Conservation (phyloP, 1,284 basidiomycete species). For the Spongispora temasekensis region DNA sequence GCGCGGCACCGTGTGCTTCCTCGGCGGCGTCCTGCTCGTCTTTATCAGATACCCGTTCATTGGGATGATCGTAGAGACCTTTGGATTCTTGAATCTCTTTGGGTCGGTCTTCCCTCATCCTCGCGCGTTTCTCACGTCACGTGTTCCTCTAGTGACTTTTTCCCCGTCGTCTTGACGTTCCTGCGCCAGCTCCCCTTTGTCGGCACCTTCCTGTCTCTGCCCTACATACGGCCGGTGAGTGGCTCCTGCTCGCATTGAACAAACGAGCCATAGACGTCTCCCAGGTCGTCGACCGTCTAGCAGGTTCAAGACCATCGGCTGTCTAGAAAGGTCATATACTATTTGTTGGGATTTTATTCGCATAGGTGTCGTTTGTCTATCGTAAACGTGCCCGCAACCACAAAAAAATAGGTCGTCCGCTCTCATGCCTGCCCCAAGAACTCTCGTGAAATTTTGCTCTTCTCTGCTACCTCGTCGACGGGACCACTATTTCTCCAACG, state of each 20-base stretch:
- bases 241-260: not conserved
- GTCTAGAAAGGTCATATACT: constrained; percentile 45
- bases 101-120: constrained; percentile 63
- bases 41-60: constrained; percentile 93
- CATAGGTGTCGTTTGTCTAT: constrained; percentile 8
- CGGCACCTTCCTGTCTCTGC: constrained; percentile 84
- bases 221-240: constrained; percentile 76
- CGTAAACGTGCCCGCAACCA: constrained; percentile 2
- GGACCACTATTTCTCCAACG: not conserved
- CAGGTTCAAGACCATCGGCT: constrained; percentile 74
- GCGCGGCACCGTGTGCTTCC: constrained; percentile 90
- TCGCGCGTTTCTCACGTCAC: constrained; percentile 7
- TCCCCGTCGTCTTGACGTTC: constrained; percentile 97
- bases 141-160: constrained; percentile 85
- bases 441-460: constrained; percentile 8
- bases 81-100: constrained; percentile 97
- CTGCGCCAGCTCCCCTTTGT: constrained; percentile 93
- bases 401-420: not conserved
- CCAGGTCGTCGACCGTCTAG: constrained; percentile 72
- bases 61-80: constrained; percentile 92
- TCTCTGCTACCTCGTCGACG: constrained; percentile 2
- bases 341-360: constrained; percentile 20
- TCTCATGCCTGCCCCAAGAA: constrained; percentile 7
- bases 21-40: constrained; percentile 86
- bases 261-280: constrained; percentile 8